Conservation (phyloP, 2,329 filamentous ascomycete genomes). For the Tolypocladium tropicale region DNA sequence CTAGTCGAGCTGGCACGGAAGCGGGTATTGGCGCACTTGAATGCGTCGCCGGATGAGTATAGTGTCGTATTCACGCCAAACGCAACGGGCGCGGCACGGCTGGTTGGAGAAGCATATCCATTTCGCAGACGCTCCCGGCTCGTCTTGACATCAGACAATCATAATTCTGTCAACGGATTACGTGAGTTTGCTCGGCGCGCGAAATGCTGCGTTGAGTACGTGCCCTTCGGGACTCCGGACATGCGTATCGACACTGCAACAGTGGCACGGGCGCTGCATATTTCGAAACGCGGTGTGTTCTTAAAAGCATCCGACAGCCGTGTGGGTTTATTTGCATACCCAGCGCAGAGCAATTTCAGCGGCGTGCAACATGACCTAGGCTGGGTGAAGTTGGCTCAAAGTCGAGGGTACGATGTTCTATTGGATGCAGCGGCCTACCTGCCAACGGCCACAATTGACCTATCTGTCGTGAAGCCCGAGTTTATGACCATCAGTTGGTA, state of each 20-base stretch:
- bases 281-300: not conserved
- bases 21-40: constrained; percentile 21
- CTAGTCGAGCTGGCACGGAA: constrained; percentile 20
- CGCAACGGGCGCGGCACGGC: constrained; percentile 25
- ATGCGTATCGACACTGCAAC: constrained; percentile 16
- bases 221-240: constrained; percentile 15
- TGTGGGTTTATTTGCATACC: constrained; percentile 30
- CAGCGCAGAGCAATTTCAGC: constrained; percentile 34
- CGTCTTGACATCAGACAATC: constrained; percentile 29
- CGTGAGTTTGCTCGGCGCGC: constrained; percentile 21
- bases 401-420: constrained; percentile 27
- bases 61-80: constrained; percentile 29
- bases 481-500: constrained; percentile 30
- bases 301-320: not conserved
- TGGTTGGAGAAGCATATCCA: constrained; percentile 28
- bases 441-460: constrained; percentile 23
- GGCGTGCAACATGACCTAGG: constrained; percentile 29
- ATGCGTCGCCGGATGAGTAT: constrained; percentile 26
- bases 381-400: constrained; percentile 24
- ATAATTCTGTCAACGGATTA: constrained; percentile 30
- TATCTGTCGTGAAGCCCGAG: constrained; percentile 22
- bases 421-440: constrained; percentile 30
- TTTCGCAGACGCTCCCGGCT: constrained; percentile 15
- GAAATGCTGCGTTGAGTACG: constrained; percentile 16
- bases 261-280: constrained; percentile 7